These are phyloP conservation scores for Oryza glaberrima DNA, from an alignment of 176 grass and related monocot species.

Conservation along the genomic window DNA sequence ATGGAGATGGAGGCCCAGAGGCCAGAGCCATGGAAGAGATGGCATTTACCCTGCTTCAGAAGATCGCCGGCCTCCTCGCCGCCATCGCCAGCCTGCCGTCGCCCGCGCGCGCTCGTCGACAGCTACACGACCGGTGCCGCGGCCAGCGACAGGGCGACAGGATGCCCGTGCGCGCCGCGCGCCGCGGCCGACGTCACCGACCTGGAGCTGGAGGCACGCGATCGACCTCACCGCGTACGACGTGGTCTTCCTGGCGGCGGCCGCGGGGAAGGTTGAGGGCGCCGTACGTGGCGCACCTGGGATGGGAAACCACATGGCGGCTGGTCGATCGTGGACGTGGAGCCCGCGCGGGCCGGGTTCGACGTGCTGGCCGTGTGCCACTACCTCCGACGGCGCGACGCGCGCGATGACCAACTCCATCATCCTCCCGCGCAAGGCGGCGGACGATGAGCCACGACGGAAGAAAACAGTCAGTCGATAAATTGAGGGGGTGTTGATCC, in stretches of 20 bases:
- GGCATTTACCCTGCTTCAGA: slow-evolving; percentile 31
- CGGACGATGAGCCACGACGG: not conserved
- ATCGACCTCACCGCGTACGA: slow-evolving; percentile 31
- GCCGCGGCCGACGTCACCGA: slow-evolving; percentile 48
- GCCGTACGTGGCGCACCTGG: slow-evolving; percentile 48
- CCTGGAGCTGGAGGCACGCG: slow-evolving; percentile 3
- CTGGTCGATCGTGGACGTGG: slow-evolving; percentile 46
- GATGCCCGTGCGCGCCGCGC: slow-evolving; percentile 31
- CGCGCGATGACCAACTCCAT: slow-evolving; percentile 55
- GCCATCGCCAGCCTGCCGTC: slow-evolving; percentile 40
- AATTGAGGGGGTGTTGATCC: too few species aligned
- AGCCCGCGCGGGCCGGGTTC: slow-evolving; percentile 37
- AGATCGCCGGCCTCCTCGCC: slow-evolving; percentile 44
- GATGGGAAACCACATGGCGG: slow-evolving; percentile 39
- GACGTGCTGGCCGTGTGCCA: slow-evolving; percentile 58
- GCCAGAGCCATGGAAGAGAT: slow-evolving; percentile 2
- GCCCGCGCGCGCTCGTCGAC: slow-evolving; percentile 12
- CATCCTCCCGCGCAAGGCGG: slow-evolving; percentile 52
- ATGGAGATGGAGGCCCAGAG: slow-evolving; percentile 14
- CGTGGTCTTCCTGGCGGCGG: slow-evolving; percentile 61
- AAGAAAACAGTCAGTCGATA: not conserved
- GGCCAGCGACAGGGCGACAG: slow-evolving; percentile 41
- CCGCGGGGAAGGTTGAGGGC: slow-evolving; percentile 40
- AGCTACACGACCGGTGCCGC: slow-evolving; percentile 28
- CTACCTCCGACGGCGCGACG: slow-evolving; percentile 4